Conservation (phyloP, 768 basidiomycete species). For the Mycena metata region DNA sequence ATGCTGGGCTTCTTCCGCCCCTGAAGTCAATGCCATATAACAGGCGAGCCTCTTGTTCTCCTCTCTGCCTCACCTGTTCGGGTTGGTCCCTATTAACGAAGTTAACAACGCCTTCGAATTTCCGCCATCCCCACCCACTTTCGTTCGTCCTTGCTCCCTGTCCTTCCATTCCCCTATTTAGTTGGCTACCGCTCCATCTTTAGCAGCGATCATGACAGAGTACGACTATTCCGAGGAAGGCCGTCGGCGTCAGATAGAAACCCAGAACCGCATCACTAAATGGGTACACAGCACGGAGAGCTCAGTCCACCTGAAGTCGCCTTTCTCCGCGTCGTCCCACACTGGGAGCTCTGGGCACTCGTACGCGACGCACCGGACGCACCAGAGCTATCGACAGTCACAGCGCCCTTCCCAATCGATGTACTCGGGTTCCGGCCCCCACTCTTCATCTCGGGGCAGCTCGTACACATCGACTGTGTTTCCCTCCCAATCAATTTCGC, state of each 20-base stretch:
- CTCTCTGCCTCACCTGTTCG: too few species aligned
- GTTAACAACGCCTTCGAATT: too few species aligned
- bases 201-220: conserved; percentile 11
- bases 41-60: too few species aligned
- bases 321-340: not conserved
- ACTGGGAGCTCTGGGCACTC: conserved; percentile 7
- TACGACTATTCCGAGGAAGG: conserved; percentile 25
- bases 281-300: conserved; percentile 15
- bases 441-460: not conserved
- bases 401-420: not conserved
- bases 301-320: not conserved
- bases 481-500: conserved; percentile 20
- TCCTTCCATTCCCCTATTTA: not conserved
- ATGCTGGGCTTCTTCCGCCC: too few species aligned
- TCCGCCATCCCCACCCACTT: not conserved
- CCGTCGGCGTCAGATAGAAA: conserved; percentile 16
- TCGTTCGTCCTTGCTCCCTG: not conserved
- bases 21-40: too few species aligned
- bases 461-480: conserved; percentile 5
- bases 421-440: not conserved
- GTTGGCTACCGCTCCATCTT: not conserved
- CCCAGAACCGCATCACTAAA: conserved; percentile 15
- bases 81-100: too few species aligned
- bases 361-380: too few species aligned
- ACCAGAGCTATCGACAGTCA: not conserved